Evolutionary conservation across 139 green algal species (phyloP).

Genomic region (Picochlorum sp.): DNA sequence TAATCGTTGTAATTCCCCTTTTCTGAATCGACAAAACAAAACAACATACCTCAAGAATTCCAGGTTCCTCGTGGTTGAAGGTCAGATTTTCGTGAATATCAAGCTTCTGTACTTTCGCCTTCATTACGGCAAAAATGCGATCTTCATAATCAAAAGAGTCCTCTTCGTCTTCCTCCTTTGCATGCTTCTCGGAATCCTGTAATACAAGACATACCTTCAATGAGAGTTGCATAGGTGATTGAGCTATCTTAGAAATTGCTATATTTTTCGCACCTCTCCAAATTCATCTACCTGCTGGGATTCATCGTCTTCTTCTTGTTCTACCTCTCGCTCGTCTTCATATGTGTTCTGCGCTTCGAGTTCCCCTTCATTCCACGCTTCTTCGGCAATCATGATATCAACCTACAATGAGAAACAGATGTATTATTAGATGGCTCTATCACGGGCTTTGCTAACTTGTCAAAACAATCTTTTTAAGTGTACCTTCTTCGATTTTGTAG

Average conservation of each 20-base stretch:
- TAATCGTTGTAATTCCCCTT: neutral
- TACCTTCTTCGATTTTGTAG: neutral
- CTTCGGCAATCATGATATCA: neutral
- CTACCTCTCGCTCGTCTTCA: neutral
- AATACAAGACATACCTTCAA: too few relatives aligned
- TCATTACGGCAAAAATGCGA: neutral
- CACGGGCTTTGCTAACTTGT: neutral
- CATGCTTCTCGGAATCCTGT: neutral
- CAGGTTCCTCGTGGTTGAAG: neutral
- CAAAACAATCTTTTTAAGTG: neutral
- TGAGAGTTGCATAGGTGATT: neutral
- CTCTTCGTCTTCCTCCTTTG: neutral
- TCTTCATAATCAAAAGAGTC: neutral
- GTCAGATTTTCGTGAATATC: neutral
- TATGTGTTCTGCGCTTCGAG: neutral
- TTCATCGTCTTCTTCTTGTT: constrained; percentile 1
- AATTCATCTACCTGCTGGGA: neutral
- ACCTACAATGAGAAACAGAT: neutral
- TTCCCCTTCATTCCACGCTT: neutral
- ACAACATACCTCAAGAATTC: neutral
- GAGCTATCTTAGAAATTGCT: too few relatives aligned
- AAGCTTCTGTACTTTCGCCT: neutral
- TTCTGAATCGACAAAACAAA: neutral
- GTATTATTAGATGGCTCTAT: too few relatives aligned
- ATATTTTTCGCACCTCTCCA: neutral